Percentiles rank a stretch among this genome's conserved stretches.
These are phyloP conservation scores for Quaeritorhiza haematococci DNA, from an alignment of 371 early-diverging fungal genomes.

Conservation along the genomic window DNA sequence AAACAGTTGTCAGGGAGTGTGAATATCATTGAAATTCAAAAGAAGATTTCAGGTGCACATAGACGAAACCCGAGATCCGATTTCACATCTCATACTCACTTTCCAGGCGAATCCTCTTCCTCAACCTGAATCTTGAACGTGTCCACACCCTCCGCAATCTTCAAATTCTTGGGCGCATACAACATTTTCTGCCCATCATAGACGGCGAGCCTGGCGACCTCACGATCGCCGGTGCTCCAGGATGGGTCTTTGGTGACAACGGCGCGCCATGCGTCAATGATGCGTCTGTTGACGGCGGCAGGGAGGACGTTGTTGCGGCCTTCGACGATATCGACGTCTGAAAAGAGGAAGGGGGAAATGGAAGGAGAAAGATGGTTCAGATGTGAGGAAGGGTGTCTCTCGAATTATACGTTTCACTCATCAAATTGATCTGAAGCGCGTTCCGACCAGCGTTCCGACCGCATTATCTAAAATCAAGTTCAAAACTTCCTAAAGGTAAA, in stretches of 20 bases:
- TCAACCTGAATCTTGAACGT: neutral
- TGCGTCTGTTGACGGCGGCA: slow-evolving; percentile 18
- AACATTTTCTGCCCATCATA: slow-evolving; percentile 30
- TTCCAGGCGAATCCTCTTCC: slow-evolving; percentile 13
- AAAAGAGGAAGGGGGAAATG: neutral
- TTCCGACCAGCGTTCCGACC: neutral
- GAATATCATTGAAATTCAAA: no score
- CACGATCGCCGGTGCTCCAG: no score
- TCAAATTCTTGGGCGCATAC: slow-evolving; percentile 14
- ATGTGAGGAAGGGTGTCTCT: neutral
- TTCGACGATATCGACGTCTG: slow-evolving; percentile 22
- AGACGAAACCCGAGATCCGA: no score
- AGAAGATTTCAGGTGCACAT: no score
- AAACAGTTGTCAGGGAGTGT: no score
- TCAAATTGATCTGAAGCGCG: neutral
- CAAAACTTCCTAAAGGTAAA: no score
- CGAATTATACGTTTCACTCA: neutral
- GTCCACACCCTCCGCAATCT: slow-evolving; percentile 3
- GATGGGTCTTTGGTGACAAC: no score
- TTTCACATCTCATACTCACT: no score
- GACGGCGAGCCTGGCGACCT: slow-evolving; percentile 13
- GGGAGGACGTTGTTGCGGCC: slow-evolving; percentile 14
- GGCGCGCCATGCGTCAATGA: slow-evolving; percentile 23
- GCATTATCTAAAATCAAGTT: neutral
- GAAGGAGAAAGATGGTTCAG: neutral